Evolutionary conservation across 2,329 filamentous ascomycete species (phyloP).

Genomic region (Tetracladium maxilliforme): DNA sequence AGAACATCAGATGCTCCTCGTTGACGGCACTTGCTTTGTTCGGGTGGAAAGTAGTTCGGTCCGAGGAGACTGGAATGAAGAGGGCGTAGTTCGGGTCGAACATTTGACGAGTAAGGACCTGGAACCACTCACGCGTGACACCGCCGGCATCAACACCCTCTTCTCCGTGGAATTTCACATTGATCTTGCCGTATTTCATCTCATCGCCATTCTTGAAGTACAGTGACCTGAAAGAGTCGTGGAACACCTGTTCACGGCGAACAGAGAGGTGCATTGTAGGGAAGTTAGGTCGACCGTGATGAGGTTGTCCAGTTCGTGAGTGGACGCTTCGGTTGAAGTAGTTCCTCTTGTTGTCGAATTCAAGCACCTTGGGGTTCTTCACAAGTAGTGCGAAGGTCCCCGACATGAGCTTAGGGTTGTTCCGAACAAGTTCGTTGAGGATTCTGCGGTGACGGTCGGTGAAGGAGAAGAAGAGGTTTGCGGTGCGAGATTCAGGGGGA

Average conservation of each 20-base stretch:
- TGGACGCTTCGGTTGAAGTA: constrained; percentile 96
- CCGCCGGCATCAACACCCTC: constrained; percentile 96
- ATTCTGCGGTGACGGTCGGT: constrained; percentile 97
- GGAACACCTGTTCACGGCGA: constrained; percentile 88
- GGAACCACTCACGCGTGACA: constrained; percentile 98
- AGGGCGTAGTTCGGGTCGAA: constrained; percentile 96
- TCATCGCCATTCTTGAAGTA: constrained; percentile 95
- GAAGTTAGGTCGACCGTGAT: too few species aligned
- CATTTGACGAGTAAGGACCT: constrained; percentile 93
- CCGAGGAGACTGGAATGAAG: constrained; percentile 91
- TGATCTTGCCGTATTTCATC: constrained; percentile 98
- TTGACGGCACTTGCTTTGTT: constrained; percentile 92
- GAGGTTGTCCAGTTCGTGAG: too few species aligned
- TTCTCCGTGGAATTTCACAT: constrained; percentile 92
- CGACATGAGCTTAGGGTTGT: constrained; percentile 97
- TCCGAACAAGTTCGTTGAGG: constrained; percentile 90
- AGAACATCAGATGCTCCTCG: constrained; percentile 90
- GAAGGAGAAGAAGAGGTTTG: constrained; percentile 89
- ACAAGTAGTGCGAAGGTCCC: constrained; percentile 91
- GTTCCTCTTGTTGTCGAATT: constrained; percentile 99
- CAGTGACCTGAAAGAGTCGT: constrained; percentile 95
- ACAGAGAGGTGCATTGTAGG: constrained; percentile 74
- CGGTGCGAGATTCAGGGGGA: constrained; percentile 66
- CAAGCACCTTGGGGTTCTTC: constrained; percentile 96
- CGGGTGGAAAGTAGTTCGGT: constrained; percentile 96